These are phyloP conservation scores for Fusarium lyarnte DNA, from an alignment of 2,329 filamentous ascomycete genomes.

Conservation along the genomic window DNA sequence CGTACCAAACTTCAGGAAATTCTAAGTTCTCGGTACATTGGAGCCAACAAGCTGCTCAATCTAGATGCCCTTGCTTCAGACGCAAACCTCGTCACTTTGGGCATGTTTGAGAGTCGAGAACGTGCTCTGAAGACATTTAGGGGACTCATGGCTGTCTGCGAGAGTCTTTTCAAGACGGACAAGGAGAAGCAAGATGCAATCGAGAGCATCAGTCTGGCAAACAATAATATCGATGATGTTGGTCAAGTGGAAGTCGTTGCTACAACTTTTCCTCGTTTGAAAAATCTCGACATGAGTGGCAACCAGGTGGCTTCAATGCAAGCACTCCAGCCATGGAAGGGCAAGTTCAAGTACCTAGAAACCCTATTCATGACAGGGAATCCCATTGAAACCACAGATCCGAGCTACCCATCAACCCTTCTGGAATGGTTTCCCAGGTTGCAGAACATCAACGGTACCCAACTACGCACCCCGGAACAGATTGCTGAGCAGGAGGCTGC, in stretches of 20 bases:
- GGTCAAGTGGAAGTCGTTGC: slow-evolving; percentile 77
- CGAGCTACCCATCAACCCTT: slow-evolving; percentile 73
- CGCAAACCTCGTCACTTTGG: slow-evolving; percentile 74
- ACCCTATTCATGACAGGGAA: slow-evolving; percentile 84
- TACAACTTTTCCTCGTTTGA: slow-evolving; percentile 82
- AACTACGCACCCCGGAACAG: slow-evolving; percentile 78
- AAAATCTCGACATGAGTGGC: slow-evolving; percentile 87
- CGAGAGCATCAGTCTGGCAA: slow-evolving; percentile 81
- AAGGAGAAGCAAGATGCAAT: slow-evolving; percentile 81
- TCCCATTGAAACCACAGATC: slow-evolving; percentile 70
- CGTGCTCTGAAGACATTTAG: slow-evolving; percentile 89
- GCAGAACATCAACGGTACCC: slow-evolving; percentile 76
- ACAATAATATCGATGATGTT: slow-evolving; percentile 81
- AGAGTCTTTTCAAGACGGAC: slow-evolving; percentile 76
- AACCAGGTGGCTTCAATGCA: slow-evolving; percentile 79
- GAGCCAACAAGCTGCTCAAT: slow-evolving; percentile 78
- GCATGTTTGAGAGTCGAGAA: slow-evolving; percentile 77
- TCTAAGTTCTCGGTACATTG: slow-evolving; percentile 78
- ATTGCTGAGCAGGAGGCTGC: slow-evolving; percentile 64
- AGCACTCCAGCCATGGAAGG: slow-evolving; percentile 78
- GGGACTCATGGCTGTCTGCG: slow-evolving; percentile 87
- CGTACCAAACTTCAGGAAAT: slow-evolving; percentile 76
- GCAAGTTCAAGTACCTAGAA: slow-evolving; percentile 80
- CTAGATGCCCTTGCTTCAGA: slow-evolving; percentile 82
- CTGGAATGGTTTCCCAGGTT: slow-evolving; percentile 86